Conservation (phyloP, 176 grass and related monocot genomes). For the Rhynchospora breviuscula region DNA sequence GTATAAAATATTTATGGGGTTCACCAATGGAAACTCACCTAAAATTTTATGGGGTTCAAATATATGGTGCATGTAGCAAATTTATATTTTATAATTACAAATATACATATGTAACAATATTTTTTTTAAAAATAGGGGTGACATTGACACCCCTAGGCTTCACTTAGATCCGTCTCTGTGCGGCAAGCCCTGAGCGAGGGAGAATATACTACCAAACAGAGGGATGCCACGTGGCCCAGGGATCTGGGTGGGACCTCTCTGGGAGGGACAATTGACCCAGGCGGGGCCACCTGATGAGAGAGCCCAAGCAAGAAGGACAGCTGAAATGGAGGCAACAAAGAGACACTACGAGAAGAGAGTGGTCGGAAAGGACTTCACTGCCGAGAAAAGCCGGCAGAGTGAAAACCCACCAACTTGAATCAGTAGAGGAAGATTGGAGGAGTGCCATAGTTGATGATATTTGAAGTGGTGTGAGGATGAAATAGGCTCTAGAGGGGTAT, state of each 20-base stretch:
- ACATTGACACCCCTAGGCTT: no score
- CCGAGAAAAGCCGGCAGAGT: conserved; percentile 40
- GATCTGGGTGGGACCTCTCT: conserved; percentile 24
- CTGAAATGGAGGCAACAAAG: conserved; percentile 22
- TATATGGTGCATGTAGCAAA: no score
- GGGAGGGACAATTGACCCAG: conserved; percentile 31
- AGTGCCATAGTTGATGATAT: not conserved
- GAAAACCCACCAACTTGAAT: conserved; percentile 48
- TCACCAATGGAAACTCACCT: no score
- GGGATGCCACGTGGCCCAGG: conserved; percentile 36
- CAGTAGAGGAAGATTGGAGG: conserved; percentile 6
- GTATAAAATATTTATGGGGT: no score
- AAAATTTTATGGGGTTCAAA: no score
- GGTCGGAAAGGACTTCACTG: conserved; percentile 30
- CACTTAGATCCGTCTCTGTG: no score
- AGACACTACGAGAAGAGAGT: conserved; percentile 17
- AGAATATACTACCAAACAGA: conserved; percentile 49
- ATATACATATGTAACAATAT: no score
- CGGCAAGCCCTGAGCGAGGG: conserved; percentile 32
- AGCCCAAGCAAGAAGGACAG: conserved; percentile 34
- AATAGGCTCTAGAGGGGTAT: no score
- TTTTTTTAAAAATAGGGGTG: no score
- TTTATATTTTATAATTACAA: no score
- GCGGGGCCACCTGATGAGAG: conserved; percentile 36
- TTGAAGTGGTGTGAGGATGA: no score